Conservation (phyloP, 1,284 basidiomycete species). For the Lentinus polychrous region DNA sequence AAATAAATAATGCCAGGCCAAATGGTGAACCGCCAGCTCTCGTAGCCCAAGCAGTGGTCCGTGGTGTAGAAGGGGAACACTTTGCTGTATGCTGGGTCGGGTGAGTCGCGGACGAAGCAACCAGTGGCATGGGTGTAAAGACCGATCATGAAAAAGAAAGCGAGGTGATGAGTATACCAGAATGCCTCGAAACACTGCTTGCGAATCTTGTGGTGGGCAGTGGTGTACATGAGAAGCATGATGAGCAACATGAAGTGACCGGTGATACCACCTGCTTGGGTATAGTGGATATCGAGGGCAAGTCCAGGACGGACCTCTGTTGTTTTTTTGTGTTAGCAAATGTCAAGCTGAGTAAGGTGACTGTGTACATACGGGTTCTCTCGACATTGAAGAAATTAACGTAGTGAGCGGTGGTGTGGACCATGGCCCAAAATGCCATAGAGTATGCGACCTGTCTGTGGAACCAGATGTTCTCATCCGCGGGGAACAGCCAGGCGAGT, state of each 20-base stretch:
- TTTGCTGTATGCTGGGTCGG: constrained; percentile 55
- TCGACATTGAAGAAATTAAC: constrained; percentile 88
- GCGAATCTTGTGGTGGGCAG: constrained; percentile 78
- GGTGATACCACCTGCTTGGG: constrained; percentile 78
- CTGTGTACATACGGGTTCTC: constrained; percentile 52
- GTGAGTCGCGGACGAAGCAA: constrained; percentile 83
- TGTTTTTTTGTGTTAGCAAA: constrained; percentile 9
- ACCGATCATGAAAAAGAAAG: constrained; percentile 87
- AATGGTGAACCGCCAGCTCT: constrained; percentile 81
- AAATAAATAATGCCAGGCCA: constrained; percentile 86
- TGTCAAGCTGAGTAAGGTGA: not conserved
- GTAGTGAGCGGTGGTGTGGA: constrained; percentile 87
- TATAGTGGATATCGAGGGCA: constrained; percentile 80
- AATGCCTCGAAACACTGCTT: constrained; percentile 86
- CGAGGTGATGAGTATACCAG: constrained; percentile 90
- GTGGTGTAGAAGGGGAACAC: constrained; percentile 81
- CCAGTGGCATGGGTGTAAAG: constrained; percentile 86
- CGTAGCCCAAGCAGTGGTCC: constrained; percentile 78
- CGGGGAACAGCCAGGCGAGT: constrained; percentile 72
- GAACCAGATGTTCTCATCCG: constrained; percentile 90
- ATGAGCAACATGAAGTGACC: constrained; percentile 88
- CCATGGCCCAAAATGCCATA: constrained; percentile 80
- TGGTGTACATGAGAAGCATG: constrained; percentile 82
- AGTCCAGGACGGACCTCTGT: constrained; percentile 73
- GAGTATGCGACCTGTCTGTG: constrained; percentile 88